phyloP scores from a whole-genome alignment of 1,284 basidiomycete species.

The Boletellus deceptivus region DNA sequence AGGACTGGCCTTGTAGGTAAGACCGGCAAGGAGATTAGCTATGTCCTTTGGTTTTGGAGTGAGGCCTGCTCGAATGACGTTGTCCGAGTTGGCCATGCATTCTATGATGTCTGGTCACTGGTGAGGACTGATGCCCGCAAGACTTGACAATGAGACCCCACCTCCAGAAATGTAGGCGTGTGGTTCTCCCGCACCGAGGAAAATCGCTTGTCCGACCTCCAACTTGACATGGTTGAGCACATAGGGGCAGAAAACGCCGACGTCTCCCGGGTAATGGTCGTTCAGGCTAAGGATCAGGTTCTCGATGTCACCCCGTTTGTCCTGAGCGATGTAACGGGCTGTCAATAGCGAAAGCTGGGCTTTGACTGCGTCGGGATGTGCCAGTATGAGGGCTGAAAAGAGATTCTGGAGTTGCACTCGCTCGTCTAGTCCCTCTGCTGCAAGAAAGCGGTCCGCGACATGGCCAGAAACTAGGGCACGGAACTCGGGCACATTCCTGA shows the following conservation, averaged over 20 bases:
- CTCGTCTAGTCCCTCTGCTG: constrained; percentile 43
- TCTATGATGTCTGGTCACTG: constrained; percentile 82
- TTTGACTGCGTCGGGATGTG: constrained; percentile 52
- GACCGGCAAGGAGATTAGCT: constrained; percentile 81
- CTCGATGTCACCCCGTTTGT: constrained; percentile 48
- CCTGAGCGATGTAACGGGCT: constrained; percentile 54
- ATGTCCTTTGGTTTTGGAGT: constrained; percentile 97
- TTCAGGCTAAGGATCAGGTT: constrained; percentile 75
- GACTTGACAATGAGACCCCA: constrained; percentile 33
- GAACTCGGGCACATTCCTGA: constrained; percentile 79
- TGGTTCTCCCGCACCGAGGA: constrained; percentile 93
- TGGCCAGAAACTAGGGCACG: constrained; percentile 63
- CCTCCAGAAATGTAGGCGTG: constrained; percentile 96
- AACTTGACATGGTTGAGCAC: constrained; percentile 86
- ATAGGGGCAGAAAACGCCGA: constrained; percentile 94
- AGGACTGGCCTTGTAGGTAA: constrained; percentile 81
- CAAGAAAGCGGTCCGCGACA: constrained; percentile 51
- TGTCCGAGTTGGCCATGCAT: constrained; percentile 98
- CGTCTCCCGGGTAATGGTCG: constrained; percentile 85
- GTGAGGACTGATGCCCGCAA: constrained; percentile 7
- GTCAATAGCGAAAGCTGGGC: constrained; percentile 60
- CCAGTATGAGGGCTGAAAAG: constrained; percentile 85
- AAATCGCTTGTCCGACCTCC: constrained; percentile 86
- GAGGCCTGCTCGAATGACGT: constrained; percentile 97
- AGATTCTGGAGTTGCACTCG: constrained; percentile 51